These are phyloP conservation scores for Rhizoctonia solani DNA, from an alignment of 1,284 basidiomycete genomes.

Conservation along the genomic window DNA sequence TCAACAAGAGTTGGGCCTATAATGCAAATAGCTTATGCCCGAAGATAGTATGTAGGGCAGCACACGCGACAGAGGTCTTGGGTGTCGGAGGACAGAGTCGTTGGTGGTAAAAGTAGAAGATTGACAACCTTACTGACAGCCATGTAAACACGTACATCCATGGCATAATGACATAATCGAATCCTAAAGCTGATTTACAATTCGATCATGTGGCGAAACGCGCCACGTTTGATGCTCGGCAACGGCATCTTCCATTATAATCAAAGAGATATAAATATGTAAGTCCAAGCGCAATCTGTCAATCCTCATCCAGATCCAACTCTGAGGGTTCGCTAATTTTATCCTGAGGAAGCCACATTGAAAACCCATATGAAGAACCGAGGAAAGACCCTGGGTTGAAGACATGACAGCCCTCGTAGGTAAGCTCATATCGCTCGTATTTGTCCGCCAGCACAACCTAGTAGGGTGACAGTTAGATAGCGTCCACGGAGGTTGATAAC, in stretches of 20 bases:
- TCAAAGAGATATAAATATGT: neutral
- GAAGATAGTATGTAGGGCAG: too few species aligned
- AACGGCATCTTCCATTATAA: neutral
- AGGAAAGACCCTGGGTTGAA: slow-evolving; percentile 96
- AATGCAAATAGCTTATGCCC: too few species aligned
- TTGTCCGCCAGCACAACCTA: slow-evolving; percentile 96
- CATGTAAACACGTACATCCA: neutral
- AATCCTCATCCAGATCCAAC: slow-evolving; percentile 32
- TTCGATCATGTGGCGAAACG: neutral
- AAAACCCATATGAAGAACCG: slow-evolving; percentile 77
- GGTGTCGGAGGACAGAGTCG: neutral
- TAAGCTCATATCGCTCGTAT: slow-evolving; percentile 94
- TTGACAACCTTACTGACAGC: neutral
- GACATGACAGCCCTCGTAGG: slow-evolving; percentile 97
- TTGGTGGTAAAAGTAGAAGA: neutral
- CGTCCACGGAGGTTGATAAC: neutral
- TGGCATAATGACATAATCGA: neutral
- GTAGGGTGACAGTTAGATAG: slow-evolving; percentile 33
- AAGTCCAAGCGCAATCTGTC: neutral
- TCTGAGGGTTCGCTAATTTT: slow-evolving; percentile 70
- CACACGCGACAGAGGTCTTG: too few species aligned
- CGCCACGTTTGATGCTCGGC: neutral
- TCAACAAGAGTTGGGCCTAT: too few species aligned
- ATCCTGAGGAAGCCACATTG: slow-evolving; percentile 83
- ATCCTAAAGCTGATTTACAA: neutral